Evolutionary conservation across 805 yeast species (phyloP).

Genomic region (Scheffersomyces ergatensis): DNA sequence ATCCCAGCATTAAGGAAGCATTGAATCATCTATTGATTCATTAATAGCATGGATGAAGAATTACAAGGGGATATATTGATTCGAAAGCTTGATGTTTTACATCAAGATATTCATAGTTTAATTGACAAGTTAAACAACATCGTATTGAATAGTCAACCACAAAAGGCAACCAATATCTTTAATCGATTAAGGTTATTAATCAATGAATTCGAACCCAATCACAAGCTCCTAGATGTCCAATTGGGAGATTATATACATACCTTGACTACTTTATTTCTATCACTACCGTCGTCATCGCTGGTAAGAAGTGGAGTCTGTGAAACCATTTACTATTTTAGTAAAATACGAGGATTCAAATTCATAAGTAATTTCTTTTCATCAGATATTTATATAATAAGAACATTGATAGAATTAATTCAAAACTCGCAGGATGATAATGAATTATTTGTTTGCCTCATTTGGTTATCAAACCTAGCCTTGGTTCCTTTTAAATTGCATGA

Average conservation of each 20-base stretch:
- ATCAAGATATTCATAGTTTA: background rate
- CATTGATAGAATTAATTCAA: constrained; percentile 14
- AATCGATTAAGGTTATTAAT: constrained; percentile 15
- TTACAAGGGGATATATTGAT: background rate
- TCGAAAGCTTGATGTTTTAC: background rate
- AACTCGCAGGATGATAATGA: constrained; percentile 18
- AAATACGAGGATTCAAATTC: constrained; percentile 64
- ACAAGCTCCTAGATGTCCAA: constrained; percentile 46
- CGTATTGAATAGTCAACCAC: background rate
- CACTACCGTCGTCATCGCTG: constrained; percentile 2
- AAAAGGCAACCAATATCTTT: background rate
- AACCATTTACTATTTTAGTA: constrained; percentile 58
- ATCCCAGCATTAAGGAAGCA: too few species aligned
- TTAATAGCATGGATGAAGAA: background rate
- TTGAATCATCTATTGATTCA: too few species aligned
- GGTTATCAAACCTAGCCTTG: constrained; percentile 70
- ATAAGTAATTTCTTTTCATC: constrained; percentile 59
- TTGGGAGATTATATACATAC: constrained; percentile 30
- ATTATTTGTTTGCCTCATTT: constrained; percentile 49
- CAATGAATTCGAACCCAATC: constrained; percentile 53
- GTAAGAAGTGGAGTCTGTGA: constrained; percentile 15
- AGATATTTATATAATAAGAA: constrained; percentile 50
- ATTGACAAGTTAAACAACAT: background rate
- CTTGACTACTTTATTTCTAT: constrained; percentile 25
- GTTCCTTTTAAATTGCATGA: constrained; percentile 66